Evolutionary conservation across 345 rosid genomes (phyloP), one percentile per base, ranked within the genome.

Genomic region (Brassica incana): DNA sequence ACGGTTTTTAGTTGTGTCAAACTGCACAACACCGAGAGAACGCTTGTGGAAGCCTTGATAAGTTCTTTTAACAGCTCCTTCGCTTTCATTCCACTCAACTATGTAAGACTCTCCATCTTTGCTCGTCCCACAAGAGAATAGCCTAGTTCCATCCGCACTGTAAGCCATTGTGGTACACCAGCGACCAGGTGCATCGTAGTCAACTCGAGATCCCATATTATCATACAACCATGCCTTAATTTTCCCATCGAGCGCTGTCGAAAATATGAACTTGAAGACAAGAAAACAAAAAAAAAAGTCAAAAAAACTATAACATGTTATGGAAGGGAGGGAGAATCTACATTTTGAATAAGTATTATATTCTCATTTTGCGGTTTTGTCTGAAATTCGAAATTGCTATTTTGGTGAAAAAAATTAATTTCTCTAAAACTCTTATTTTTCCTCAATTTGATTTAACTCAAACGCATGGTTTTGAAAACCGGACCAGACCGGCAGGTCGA

Each of bases 111-210:
- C 92, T 72, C 93, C 97, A 1, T 92, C 97, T 87, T 90, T 90
- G 78, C 93, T 90, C 61, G 97, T 92, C 66, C 97, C 97, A 18
- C 97, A 92, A 15, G 97, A 92, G 82, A 92, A 92, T 15, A 92
- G 84, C 87, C 97, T 92, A 73, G 97, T 88, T 73, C 97, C 97
- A 79, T 92, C 95, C 25, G 97, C 93, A 83, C 93, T 92, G 78
- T 92, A 92, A 33, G 97, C 93, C 97, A 92, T 92, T 25, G 97
- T 92, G 69, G 97, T 92, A 84, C 97, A 90, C 92, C 95, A 89
- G 3, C 91, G 90, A 73, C 97, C 95, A 77, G 97, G 97, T 80
- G 97, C 97, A 60, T 92, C 97, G 74, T 92, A 92, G 85, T 92
- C 97, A 84, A 92, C 92, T 43, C 97, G 86, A 71, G 95, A 89